Conservation (phyloP, 495 filamentous ascomycete species). For the Podospora pseudopauciseta region DNA sequence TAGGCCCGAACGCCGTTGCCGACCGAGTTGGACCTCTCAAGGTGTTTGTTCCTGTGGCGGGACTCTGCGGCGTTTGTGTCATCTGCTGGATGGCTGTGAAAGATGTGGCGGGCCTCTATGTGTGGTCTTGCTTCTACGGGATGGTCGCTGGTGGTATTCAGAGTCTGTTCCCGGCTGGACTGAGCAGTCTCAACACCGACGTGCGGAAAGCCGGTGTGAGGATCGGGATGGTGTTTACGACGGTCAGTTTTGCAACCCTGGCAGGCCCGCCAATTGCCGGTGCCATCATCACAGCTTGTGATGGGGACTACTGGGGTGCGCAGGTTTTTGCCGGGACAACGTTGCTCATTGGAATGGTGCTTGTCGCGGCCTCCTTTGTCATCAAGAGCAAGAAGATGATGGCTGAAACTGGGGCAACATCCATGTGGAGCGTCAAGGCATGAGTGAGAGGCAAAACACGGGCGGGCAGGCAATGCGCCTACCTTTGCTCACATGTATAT, state of each 20-base stretch:
- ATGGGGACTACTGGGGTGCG: constrained; percentile 58
- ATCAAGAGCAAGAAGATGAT: constrained; percentile 33
- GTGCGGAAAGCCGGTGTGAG: constrained; percentile 64
- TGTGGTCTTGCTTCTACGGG: constrained; percentile 64
- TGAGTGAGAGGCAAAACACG: not conserved
- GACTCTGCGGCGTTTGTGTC: constrained; percentile 50
- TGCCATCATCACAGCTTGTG: constrained; percentile 53
- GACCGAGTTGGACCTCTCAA: constrained; percentile 62
- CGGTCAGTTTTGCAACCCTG: constrained; percentile 66
- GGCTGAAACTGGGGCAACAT: constrained; percentile 6
- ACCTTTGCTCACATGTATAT: not conserved
- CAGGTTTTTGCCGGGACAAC: constrained; percentile 57
- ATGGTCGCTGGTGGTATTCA: constrained; percentile 64
- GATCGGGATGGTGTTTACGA: constrained; percentile 79
- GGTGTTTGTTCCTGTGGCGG: constrained; percentile 53
- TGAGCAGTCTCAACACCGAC: constrained; percentile 59
- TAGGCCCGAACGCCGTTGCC: constrained; percentile 61
- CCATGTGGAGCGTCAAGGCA: not conserved
- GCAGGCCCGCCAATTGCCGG: constrained; percentile 76
- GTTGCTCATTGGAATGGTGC: constrained; percentile 41
- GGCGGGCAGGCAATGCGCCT: constrained; percentile 30
- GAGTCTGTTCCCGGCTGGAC: constrained; percentile 61
- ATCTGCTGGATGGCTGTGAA: constrained; percentile 62
- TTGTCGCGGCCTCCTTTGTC: constrained; percentile 41
- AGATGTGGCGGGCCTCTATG: constrained; percentile 50